These are phyloP conservation scores for Sparassis latifolia DNA, from an alignment of 1,284 basidiomycete genomes.

Conservation along the genomic window DNA sequence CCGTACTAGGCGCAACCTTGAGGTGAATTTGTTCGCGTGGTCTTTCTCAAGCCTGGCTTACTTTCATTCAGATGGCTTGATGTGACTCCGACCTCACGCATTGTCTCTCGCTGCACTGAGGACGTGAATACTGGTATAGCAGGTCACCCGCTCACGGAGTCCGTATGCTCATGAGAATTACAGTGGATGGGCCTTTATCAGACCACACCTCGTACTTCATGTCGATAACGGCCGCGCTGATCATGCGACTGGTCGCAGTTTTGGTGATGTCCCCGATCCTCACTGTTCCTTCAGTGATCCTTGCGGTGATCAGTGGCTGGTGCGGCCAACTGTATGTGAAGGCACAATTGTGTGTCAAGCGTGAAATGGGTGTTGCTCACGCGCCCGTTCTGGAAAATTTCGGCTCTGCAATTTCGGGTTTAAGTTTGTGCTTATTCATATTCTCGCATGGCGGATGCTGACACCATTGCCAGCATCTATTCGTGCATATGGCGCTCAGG, in stretches of 20 bases:
- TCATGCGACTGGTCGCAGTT: conserved; percentile 35
- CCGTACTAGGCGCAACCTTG: conserved; percentile 51
- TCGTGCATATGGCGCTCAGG: conserved; percentile 52
- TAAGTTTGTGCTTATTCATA: conserved; percentile 36
- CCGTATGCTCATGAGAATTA: background rate
- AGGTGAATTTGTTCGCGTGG: conserved; percentile 20
- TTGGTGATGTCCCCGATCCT: conserved; percentile 39
- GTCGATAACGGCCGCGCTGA: conserved; percentile 24
- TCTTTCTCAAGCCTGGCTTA: too few relatives aligned
- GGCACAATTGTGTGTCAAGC: conserved; percentile 69
- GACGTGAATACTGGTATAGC: conserved; percentile 39
- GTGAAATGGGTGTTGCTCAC: conserved; percentile 65
- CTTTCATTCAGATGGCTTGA: conserved; percentile 40
- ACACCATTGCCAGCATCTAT: conserved; percentile 42
- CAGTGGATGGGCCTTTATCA: conserved; percentile 29
- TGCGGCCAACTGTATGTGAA: conserved; percentile 53
- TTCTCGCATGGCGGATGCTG: background rate
- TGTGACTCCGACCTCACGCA: conserved; percentile 50
- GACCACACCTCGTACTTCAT: conserved; percentile 19
- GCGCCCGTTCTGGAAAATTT: conserved; percentile 67
- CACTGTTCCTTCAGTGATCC: conserved; percentile 30
- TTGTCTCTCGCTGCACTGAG: conserved; percentile 54
- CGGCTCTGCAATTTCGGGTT: conserved; percentile 58
- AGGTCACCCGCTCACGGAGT: conserved; percentile 2
- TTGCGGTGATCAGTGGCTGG: conserved; percentile 38